A percentile compares a stretch with the other conserved stretches of the same genome.
Conservation (phyloP, 1,284 basidiomycete species). For the Microbotryum intermedium region DNA sequence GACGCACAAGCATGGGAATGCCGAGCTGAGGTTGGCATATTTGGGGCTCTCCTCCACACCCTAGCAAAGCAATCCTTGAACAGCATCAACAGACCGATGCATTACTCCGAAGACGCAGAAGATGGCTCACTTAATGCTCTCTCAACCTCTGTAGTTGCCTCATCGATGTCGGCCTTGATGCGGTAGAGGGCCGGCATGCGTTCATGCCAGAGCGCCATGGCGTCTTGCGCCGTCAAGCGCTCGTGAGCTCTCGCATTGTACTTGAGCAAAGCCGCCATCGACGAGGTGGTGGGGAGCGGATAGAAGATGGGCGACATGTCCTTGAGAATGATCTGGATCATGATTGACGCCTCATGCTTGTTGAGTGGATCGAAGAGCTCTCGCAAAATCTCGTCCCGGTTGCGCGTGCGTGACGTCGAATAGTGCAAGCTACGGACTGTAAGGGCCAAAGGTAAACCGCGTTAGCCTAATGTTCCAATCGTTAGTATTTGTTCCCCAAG, state of each 20-base stretch:
- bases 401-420: constrained; percentile 29
- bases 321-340: constrained; percentile 74
- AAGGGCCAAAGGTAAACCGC: background rate
- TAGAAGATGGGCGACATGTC: constrained; percentile 69
- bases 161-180: constrained; percentile 52
- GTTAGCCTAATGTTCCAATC: background rate
- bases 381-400: constrained; percentile 46
- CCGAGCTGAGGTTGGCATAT: background rate
- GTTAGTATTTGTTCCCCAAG: background rate
- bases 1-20: background rate
- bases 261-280: constrained; percentile 43
- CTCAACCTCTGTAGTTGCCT: constrained; percentile 51
- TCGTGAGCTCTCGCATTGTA: constrained; percentile 53
- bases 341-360: constrained; percentile 53
- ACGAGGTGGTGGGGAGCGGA: constrained; percentile 47
- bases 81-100: background rate
- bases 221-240: constrained; percentile 53
- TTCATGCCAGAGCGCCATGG: constrained; percentile 64
- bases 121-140: constrained; percentile 30
- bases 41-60: constrained; percentile 8
- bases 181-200: constrained; percentile 53
- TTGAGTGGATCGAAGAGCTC: constrained; percentile 51
- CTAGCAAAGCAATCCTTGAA: background rate
- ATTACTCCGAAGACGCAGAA: too few relatives aligned
- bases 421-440: constrained; percentile 19